phyloP scores from a whole-genome alignment of 2,329 filamentous ascomycete genomes.

The Seiridium cupressi region DNA sequence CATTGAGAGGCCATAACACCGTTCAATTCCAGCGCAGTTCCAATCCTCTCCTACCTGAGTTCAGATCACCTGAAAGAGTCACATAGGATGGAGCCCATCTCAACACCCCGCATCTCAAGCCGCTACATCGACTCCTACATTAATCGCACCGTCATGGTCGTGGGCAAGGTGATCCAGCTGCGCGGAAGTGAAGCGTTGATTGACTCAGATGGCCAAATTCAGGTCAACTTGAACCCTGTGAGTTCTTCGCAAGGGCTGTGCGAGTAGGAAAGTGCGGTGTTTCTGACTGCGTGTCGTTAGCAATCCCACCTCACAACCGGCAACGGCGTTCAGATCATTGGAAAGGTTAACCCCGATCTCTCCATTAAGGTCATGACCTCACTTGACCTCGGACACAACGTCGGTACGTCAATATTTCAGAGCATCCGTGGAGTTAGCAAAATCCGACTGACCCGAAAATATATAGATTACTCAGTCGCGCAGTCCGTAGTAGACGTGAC shows the following conservation, averaged over 20 bases:
- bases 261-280: background rate
- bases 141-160: conserved; percentile 73
- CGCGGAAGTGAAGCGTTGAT: conserved; percentile 78
- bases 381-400: conserved; percentile 64
- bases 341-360: conserved; percentile 74
- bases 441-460: background rate
- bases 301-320: conserved; percentile 68
- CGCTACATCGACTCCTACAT: conserved; percentile 76
- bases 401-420: conserved; percentile 55
- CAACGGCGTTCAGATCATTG: conserved; percentile 74
- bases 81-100: conserved; percentile 63
- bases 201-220: conserved; percentile 76
- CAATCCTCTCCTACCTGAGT: too few relatives aligned
- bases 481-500: conserved; percentile 83
- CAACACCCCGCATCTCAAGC: conserved; percentile 79
- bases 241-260: conserved; percentile 20
- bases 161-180: conserved; percentile 82
- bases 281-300: conserved; percentile 35
- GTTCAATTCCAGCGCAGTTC: too few relatives aligned
- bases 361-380: conserved; percentile 68
- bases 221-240: conserved; percentile 71
- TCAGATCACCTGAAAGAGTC: background rate
- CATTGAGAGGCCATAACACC: too few relatives aligned
- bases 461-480: conserved; percentile 70
- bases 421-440: background rate